A percentile compares a stretch with the other conserved stretches of the same genome.
Conservation (phyloP, 2,329 filamentous ascomycete species). For the Aureobasidium mangrovei region DNA sequence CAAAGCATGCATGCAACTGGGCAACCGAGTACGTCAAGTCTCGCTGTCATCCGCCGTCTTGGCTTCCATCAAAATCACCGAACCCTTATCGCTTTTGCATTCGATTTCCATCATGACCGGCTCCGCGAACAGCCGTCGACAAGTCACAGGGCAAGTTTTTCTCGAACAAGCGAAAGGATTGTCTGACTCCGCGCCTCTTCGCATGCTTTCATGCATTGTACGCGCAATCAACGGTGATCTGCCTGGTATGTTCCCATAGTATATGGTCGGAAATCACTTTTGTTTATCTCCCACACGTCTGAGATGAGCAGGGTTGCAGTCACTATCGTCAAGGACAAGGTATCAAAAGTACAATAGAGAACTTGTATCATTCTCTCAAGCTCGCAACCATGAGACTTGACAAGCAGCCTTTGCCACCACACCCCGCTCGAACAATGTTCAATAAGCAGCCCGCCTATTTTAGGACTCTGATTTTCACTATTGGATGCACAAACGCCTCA, state of each 20-base stretch:
- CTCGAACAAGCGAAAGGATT: neutral
- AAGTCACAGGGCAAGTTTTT: neutral
- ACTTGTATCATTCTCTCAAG: neutral
- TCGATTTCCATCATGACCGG: constrained; percentile 5
- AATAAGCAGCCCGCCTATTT: neutral
- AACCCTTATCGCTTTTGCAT: constrained; percentile 1
- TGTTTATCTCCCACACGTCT: too few species aligned
- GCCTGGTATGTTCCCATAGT: too few species aligned
- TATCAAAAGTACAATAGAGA: too few species aligned
- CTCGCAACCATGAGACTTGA: neutral
- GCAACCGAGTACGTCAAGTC: constrained; percentile 1
- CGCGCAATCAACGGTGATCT: too few species aligned
- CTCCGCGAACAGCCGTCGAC: constrained; percentile 4
- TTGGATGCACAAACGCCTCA: constrained; percentile 8
- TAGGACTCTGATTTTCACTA: neutral
- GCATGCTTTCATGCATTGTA: too few species aligned
- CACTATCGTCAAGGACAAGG: too few species aligned
- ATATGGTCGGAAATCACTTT: too few species aligned
- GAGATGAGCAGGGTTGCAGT: too few species aligned
- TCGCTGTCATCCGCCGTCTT: constrained; percentile 4
- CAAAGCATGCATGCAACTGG: neutral
- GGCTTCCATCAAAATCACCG: neutral
- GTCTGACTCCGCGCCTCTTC: neutral
- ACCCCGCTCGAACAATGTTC: neutral
- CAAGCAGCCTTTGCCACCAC: neutral